phyloP scores from a whole-genome alignment of 2,329 filamentous ascomycete genomes.

The Pseudogymnoascus sp. region DNA sequence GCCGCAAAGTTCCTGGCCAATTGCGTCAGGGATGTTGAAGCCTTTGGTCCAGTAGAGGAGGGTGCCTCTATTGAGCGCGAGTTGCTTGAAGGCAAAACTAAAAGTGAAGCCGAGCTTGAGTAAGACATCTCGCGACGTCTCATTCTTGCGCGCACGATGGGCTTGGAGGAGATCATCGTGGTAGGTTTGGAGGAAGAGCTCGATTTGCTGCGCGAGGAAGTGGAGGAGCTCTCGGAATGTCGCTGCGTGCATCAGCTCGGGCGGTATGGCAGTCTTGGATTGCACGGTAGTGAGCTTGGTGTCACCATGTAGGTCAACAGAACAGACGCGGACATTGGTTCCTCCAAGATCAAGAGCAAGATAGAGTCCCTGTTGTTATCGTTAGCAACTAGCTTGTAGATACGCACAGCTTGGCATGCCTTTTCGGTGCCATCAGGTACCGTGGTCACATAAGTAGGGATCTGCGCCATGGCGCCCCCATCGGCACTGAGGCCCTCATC shows the following conservation, averaged over 20 bases:
- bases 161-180: conserved; percentile 79
- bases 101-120: conserved; percentile 98
- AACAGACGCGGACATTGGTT: conserved; percentile 97
- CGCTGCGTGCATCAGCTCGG: conserved; percentile 81
- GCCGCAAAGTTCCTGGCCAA: conserved; percentile 90
- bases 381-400: conserved; percentile 1
- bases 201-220: conserved; percentile 90
- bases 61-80: conserved; percentile 89
- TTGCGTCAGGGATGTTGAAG: conserved; percentile 89
- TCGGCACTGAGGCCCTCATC: conserved; percentile 75
- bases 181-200: conserved; percentile 77
- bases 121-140: conserved; percentile 60
- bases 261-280: conserved; percentile 85
- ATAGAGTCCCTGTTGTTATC: conserved; percentile 62
- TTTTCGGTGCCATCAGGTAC: conserved; percentile 98
- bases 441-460: conserved; percentile 91
- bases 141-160: conserved; percentile 57
- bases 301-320: conserved; percentile 85
- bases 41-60: conserved; percentile 98
- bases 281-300: conserved; percentile 90
- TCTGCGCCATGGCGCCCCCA: conserved; percentile 81
- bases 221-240: conserved; percentile 80
- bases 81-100: conserved; percentile 90
- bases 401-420: conserved; percentile 42
- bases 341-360: conserved; percentile 96